Evolutionary conservation across 371 early-diverging fungal species (phyloP).

Genomic region (Zopfochytrium polystomum): DNA sequence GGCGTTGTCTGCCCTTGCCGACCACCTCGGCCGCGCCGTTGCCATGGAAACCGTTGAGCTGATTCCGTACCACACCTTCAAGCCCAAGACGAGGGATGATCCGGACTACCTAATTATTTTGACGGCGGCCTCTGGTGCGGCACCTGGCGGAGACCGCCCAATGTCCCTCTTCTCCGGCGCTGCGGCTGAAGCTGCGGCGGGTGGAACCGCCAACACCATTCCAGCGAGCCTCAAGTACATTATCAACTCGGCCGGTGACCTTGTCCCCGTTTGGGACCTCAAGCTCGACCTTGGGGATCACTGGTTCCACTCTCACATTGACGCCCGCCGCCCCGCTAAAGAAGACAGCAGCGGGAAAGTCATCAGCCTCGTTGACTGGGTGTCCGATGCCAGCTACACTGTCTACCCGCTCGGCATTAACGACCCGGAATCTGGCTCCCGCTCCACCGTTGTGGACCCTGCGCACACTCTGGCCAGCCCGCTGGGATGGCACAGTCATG

Average conservation of each 20-base stretch:
- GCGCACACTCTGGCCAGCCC: constrained; percentile 70
- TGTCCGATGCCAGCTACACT: constrained; percentile 68
- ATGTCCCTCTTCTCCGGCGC: no score
- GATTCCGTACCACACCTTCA: no score
- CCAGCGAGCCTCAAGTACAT: constrained; percentile 40
- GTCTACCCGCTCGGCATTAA: constrained; percentile 86
- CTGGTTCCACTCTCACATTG: constrained; percentile 85
- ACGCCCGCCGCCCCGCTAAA: constrained; percentile 45
- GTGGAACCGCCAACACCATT: constrained; percentile 12
- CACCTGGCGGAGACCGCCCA: no score
- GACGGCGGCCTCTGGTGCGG: no score
- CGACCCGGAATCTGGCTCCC: constrained; percentile 69
- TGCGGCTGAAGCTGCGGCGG: no score
- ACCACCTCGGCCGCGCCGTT: no score
- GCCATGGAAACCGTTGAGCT: no score
- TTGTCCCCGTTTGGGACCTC: constrained; percentile 77
- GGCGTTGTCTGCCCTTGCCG: no score
- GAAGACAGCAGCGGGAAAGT: constrained; percentile 48
- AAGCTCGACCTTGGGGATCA: constrained; percentile 83
- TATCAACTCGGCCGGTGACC: constrained; percentile 21
- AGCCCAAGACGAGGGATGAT: no score
- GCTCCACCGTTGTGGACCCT: constrained; percentile 69
- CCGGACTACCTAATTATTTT: no score
- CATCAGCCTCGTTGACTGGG: constrained; percentile 82
- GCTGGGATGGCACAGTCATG: constrained; percentile 48